These are phyloP conservation scores for Plantago coronopus DNA, from an alignment of 305 asterid species.

Conservation along the genomic window DNA sequence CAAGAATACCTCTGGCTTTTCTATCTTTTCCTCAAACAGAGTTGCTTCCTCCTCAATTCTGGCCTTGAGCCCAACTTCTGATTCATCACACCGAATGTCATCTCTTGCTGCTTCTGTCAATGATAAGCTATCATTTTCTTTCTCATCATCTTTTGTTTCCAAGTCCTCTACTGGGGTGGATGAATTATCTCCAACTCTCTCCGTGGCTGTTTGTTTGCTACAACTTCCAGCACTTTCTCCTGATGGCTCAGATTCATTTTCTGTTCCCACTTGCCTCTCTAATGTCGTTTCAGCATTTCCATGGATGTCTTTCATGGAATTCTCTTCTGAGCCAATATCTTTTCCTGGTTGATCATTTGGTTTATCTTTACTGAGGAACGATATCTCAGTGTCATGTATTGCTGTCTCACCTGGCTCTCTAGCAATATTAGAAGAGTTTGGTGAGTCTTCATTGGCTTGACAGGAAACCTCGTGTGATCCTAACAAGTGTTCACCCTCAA, in stretches of 20 bases:
- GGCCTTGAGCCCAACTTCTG: constrained; percentile 8
- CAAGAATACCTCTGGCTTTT: constrained; percentile 25
- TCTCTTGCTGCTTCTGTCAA: constrained; percentile 22
- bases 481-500: no score
- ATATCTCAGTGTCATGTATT: constrained; percentile 22
- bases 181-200: no score
- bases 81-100: constrained; percentile 24
- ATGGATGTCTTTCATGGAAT: neutral
- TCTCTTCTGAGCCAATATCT: neutral
- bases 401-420: constrained; percentile 20
- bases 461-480: no score
- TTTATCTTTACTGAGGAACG: constrained; percentile 22
- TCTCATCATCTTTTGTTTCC: constrained; percentile 21
- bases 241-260: constrained; percentile 9
- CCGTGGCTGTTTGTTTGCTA: neutral
- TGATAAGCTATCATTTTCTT: constrained; percentile 17
- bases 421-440: no score
- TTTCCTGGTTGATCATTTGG: constrained; percentile 26
- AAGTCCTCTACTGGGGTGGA: constrained; percentile 22
- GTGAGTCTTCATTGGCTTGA: no score
- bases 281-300: neutral
- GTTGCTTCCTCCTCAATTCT: constrained; percentile 14
- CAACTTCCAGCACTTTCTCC: neutral
- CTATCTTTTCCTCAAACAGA: constrained; percentile 22
- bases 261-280: neutral